Base-by-base conservation (phyloP, 2,329 filamentous ascomycete genomes). In the Aspergillus quadrilineatus region DNA sequence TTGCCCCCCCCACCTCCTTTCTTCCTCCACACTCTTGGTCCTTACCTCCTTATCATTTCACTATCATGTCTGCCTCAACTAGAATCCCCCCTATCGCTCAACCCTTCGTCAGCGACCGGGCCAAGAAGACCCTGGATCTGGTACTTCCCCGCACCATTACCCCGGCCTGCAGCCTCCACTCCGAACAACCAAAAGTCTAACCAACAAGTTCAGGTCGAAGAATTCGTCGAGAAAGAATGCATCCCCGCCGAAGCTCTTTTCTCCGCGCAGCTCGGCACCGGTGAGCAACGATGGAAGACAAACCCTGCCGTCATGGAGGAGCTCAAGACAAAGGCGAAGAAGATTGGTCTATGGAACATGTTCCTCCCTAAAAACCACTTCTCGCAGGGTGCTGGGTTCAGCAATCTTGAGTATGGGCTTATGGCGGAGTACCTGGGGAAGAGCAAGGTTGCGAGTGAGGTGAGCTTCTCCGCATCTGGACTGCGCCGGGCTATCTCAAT, bases 391-490 rank as follows among this genome's bases (percentile, higher is more conserved):
- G 92, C 93, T 26, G 94, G 94, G 34, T 97, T 91, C 79, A 90
- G 87, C 58, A 99, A 97, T 76, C 81, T 99, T 60, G 94, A 99
- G 77, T 99, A 99, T 72, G 94, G 92, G 10, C 79, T 99, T 67
- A 99, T 97, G 92, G 94, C 94, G 15, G 94, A 99, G 79, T 89
- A 90, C 78, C 80, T 97, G 66, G 94, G 94, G 62, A 93, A 90
- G 79, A 96, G 90, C 64, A 82, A 84, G 70, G 81, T 86, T 60
- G 94, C 92, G 9, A 90, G 89, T 6, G 90, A 94, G 79, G 78
- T 79, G 30, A 4, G 60, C 17, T n/a, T 39, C 8, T 10, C 10
- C 12, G 37, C 34, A 10, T 50, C 1, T 15, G 7, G 10, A 12
- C 30, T 32, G 6, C 50, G 37, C 30, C 2, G 30, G 30, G 10